A percentile compares a stretch with the other conserved stretches of the same genome.
phyloP scores from a whole-genome alignment of 257 asterid genomes.

The Solanum piurae region DNA sequence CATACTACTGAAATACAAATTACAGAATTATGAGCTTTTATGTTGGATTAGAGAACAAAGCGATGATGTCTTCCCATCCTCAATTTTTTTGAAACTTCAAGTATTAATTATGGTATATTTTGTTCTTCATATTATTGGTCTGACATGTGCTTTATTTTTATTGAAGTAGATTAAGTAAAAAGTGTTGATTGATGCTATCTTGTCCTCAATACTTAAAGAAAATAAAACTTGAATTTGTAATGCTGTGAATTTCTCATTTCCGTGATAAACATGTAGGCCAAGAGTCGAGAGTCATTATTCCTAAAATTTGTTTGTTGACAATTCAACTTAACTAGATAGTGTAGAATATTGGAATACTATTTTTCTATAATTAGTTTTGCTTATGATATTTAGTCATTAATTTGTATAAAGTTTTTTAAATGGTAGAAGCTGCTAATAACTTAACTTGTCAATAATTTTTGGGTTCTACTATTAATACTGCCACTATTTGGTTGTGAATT shows the following conservation, averaged over 20 bases:
- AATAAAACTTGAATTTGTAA: not conserved
- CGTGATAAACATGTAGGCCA: not conserved
- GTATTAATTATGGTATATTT: too few species aligned
- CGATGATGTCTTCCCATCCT: too few species aligned
- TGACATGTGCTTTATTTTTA: too few species aligned
- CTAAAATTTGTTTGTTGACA: not conserved
- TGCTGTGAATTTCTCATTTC: not conserved
- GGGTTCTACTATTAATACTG: too few species aligned
- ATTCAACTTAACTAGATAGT: not conserved
- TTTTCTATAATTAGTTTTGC: not conserved
- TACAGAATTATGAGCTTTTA: too few species aligned
- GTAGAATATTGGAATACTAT: not conserved
- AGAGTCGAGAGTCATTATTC: not conserved
- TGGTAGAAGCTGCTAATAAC: too few species aligned
- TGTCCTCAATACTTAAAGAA: not conserved
- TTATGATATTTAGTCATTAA: not conserved
- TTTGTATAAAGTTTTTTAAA: too few species aligned
- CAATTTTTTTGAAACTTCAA: too few species aligned
- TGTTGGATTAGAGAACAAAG: too few species aligned
- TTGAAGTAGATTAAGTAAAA: not conserved
- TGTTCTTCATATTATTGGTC: too few species aligned
- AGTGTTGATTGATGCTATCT: not conserved
- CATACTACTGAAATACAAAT: too few species aligned
- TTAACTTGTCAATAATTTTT: too few species aligned
- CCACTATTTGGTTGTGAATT: not conserved